Percentiles rank a stretch among this genome's conserved stretches.
phyloP scores from a whole-genome alignment of 768 basidiomycete species.

The Suillus sp. region DNA sequence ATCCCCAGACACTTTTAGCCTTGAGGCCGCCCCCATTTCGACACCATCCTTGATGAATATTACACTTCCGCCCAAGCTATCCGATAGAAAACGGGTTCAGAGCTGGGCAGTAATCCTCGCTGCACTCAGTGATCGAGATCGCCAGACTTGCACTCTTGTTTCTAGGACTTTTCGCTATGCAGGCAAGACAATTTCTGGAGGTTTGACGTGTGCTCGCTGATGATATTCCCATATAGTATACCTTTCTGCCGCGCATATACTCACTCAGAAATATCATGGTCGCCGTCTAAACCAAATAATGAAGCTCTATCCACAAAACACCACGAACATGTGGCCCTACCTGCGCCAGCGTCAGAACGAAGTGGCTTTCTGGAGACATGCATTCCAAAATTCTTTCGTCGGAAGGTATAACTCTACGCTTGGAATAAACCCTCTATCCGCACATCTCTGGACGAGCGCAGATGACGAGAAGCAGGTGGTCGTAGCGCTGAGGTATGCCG shows the following conservation, averaged over 20 bases:
- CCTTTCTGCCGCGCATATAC: constrained; percentile 56
- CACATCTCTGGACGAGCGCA: constrained; percentile 58
- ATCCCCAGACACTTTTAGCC: not conserved
- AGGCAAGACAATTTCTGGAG: constrained; percentile 38
- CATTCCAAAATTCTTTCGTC: constrained; percentile 56
- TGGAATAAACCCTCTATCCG: constrained; percentile 40
- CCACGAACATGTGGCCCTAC: constrained; percentile 76
- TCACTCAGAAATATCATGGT: constrained; percentile 52
- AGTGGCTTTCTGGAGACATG: constrained; percentile 33
- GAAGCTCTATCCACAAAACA: constrained; percentile 41
- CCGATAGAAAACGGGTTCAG: constrained; percentile 57
- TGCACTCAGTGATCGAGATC: constrained; percentile 45
- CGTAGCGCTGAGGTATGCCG: constrained; percentile 56
- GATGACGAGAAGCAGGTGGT: constrained; percentile 58
- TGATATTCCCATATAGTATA: constrained; percentile 46
- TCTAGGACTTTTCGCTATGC: constrained; percentile 67
- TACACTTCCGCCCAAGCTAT: constrained; percentile 56
- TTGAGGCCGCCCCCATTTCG: not conserved
- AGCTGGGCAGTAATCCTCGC: constrained; percentile 57
- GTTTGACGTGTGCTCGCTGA: constrained; percentile 6
- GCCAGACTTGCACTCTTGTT: constrained; percentile 49
- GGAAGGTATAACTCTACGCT: constrained; percentile 33
- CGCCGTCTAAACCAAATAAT: constrained; percentile 45
- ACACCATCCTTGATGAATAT: constrained; percentile 41
- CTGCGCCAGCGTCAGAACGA: constrained; percentile 54